Conservation (phyloP, 78 protist genomes). For the Dictyostelium capitatum region DNA sequence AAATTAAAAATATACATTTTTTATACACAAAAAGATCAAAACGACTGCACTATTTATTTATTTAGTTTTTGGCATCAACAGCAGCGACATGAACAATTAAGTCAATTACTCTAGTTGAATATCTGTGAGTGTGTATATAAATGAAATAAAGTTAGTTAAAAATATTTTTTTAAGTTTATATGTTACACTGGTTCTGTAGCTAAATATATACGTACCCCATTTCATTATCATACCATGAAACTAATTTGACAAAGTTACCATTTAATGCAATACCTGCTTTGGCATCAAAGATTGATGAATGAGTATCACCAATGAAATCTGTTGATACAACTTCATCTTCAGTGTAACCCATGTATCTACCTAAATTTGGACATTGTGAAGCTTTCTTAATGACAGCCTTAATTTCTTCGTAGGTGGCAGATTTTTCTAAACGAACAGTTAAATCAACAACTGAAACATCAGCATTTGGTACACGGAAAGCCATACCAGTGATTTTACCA, state of each 20-base stretch:
- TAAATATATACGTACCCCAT: slow-evolving; percentile 93
- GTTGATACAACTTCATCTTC: slow-evolving; percentile 98
- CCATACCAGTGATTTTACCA: slow-evolving; percentile 99
- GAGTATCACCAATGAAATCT: slow-evolving; percentile 95
- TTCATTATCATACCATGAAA: slow-evolving; percentile 99
- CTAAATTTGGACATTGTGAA: slow-evolving; percentile 74
- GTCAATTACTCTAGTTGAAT: slow-evolving; percentile 97
- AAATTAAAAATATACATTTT: no score
- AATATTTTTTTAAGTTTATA: no score
- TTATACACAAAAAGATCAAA: no score
- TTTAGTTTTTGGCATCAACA: slow-evolving; percentile 37
- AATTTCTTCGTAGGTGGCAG: slow-evolving; percentile 96
- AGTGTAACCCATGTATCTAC: slow-evolving; percentile 98
- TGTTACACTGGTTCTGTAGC: no score
- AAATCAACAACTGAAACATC: slow-evolving; percentile 99
- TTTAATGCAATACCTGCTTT: slow-evolving; percentile 97
- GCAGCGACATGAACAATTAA: slow-evolving; percentile 86
- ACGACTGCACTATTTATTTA: neutral
- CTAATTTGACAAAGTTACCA: slow-evolving; percentile 97
- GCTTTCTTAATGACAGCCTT: slow-evolving; percentile 91
- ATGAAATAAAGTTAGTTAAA: no score
- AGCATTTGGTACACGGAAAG: slow-evolving; percentile 99
- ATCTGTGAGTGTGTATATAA: no score
- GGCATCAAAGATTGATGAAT: slow-evolving; percentile 97
- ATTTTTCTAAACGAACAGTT: slow-evolving; percentile 91